A percentile compares a stretch with the other conserved stretches of the same genome.
These are phyloP conservation scores for Citrus reticulata DNA, from an alignment of 345 rosid species.

Conservation along the genomic window DNA sequence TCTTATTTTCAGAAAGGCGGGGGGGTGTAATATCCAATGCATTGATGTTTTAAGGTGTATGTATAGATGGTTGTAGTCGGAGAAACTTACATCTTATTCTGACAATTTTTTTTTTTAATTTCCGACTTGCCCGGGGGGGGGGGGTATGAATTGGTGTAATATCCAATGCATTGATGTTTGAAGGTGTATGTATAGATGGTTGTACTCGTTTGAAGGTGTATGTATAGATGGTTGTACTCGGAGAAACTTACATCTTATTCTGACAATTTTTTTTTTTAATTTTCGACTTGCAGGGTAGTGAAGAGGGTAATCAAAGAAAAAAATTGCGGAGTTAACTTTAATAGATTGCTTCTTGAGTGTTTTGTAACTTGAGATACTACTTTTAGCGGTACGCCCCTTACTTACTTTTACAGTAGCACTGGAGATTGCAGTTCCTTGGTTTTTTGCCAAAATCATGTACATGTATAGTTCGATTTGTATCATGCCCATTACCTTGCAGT, in stretches of 20 bases:
- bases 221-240: background rate
- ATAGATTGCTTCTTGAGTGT: slow-evolving; percentile 33
- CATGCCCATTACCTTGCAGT: slow-evolving; percentile 31
- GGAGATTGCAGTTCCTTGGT: slow-evolving; percentile 27
- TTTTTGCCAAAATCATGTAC: slow-evolving; percentile 35
- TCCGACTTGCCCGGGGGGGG: slow-evolving; percentile 19
- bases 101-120: background rate
- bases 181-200: too few relatives aligned
- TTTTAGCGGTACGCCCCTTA: slow-evolving; percentile 33
- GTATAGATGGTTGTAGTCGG: background rate
- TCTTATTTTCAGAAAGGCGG: background rate
- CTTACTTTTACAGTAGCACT: slow-evolving; percentile 20
- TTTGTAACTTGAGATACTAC: slow-evolving; percentile 32
- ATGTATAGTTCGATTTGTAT: slow-evolving; percentile 48
- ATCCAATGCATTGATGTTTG: background rate
- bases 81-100: background rate
- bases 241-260: background rate
- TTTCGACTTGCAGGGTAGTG: slow-evolving; percentile 54
- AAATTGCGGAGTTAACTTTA: slow-evolving; percentile 54
- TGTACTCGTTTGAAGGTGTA: too few relatives aligned
- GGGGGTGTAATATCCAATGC: background rate
- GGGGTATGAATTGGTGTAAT: background rate
- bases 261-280: background rate
- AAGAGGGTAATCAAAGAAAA: slow-evolving; percentile 75
- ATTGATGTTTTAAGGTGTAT: background rate